Evolutionary conservation across 306 rosid genomes (phyloP).

Genomic region (Lupinus albus): DNA sequence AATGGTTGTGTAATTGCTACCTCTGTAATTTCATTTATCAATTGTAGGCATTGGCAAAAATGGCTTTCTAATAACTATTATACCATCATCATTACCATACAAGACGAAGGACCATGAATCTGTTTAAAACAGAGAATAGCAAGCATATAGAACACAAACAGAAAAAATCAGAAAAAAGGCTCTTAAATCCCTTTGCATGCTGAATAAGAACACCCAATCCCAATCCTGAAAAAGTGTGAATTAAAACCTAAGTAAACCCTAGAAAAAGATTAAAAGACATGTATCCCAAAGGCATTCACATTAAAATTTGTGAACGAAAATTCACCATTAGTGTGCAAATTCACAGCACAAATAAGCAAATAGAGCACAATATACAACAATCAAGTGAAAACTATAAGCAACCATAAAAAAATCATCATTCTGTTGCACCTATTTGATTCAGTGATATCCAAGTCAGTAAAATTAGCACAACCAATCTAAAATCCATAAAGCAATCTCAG

Average conservation of each 20-base stretch:
- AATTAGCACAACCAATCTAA: too few relatives aligned
- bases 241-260: background rate
- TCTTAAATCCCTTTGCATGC: background rate
- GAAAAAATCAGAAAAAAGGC: background rate
- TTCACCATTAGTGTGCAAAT: conserved; percentile 1
- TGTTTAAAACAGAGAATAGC: background rate
- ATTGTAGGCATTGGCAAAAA: background rate
- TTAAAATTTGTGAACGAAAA: background rate
- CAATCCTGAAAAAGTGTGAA: too few relatives aligned
- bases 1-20: background rate
- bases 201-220: background rate
- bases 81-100: background rate
- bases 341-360: too few relatives aligned
- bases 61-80: background rate
- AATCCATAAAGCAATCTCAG: too few relatives aligned
- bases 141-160: background rate
- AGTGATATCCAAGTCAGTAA: too few relatives aligned
- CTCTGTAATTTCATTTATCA: too few relatives aligned
- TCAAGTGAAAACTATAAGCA: too few relatives aligned
- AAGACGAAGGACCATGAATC: background rate
- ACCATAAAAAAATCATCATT: too few relatives aligned
- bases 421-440: too few relatives aligned
- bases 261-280: background rate
- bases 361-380: too few relatives aligned
- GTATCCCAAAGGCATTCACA: background rate